Percentiles rank a stretch among this genome's conserved stretches.
These are phyloP conservation scores for Erythrobasidium hasegawianum DNA, from an alignment of 1,284 basidiomycete species.

Conservation along the genomic window DNA sequence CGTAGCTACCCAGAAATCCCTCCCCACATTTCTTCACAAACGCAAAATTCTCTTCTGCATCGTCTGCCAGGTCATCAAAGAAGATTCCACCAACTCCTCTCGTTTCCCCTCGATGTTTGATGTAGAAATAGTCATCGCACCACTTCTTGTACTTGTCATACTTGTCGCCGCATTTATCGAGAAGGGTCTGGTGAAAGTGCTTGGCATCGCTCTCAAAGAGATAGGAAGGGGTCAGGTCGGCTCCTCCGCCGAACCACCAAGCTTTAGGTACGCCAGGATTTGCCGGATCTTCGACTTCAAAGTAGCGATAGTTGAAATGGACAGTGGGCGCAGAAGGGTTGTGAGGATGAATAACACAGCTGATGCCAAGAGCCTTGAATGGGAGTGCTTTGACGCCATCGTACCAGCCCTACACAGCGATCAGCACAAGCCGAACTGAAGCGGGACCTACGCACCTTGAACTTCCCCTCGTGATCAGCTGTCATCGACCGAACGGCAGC, in stretches of 20 bases:
- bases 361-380: constrained; percentile 90
- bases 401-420: constrained; percentile 62
- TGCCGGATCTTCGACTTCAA: constrained; percentile 57
- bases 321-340: constrained; percentile 66
- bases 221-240: constrained; percentile 91
- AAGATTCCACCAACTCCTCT: constrained; percentile 94
- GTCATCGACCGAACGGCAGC: constrained; percentile 90
- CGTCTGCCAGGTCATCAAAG: constrained; percentile 77
- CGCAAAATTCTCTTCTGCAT: constrained; percentile 67
- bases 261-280: constrained; percentile 54
- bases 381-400: constrained; percentile 61
- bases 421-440: constrained; percentile 40
- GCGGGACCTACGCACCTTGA: constrained; percentile 45
- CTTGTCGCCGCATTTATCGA: constrained; percentile 70
- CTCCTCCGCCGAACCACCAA: constrained; percentile 99
- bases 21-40: constrained; percentile 68
- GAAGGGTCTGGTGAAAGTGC: constrained; percentile 81
- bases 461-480: constrained; percentile 70
- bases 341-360: constrained; percentile 85
- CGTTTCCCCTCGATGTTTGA: constrained; percentile 84
- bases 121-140: constrained; percentile 97
- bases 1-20: constrained; percentile 77
- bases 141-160: constrained; percentile 85
- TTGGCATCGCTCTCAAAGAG: constrained; percentile 79
- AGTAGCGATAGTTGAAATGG: constrained; percentile 97